Percentiles rank a stretch among this genome's conserved stretches.
Evolutionary conservation across 257 asterid genomes (phyloP).

Genomic region (Ballota nigra): DNA sequence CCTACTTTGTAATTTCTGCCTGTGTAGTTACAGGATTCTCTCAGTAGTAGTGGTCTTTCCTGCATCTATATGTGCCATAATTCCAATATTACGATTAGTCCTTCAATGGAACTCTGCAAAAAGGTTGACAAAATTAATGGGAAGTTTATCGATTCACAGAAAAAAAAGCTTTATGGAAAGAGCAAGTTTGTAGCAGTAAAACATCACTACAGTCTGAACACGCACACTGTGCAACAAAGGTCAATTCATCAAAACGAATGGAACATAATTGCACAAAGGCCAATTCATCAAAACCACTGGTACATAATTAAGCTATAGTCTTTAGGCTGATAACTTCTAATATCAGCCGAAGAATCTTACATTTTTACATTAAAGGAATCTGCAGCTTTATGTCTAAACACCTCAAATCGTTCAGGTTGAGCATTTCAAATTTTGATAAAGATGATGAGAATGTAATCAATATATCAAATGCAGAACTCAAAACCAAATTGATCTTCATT

Average conservation of each 20-base stretch:
- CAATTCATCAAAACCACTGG: neutral
- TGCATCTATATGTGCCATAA: slow-evolving; percentile 98
- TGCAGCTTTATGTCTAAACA: neutral
- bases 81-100: slow-evolving; percentile 96
- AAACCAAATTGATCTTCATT: neutral
- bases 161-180: neutral
- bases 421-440: neutral
- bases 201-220: neutral
- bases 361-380: neutral
- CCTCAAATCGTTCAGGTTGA: neutral
- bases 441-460: neutral
- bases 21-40: slow-evolving; percentile 77
- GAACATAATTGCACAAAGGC: too few species aligned
- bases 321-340: neutral
- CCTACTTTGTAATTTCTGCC: slow-evolving; percentile 96
- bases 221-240: neutral
- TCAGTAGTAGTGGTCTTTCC: slow-evolving; percentile 97
- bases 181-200: neutral
- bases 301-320: neutral
- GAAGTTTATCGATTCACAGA: neutral
- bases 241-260: too few species aligned
- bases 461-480: neutral
- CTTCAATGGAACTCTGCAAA: slow-evolving; percentile 58
- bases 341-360: neutral
- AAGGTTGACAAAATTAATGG: neutral